phyloP scores from a whole-genome alignment of 2,329 filamentous ascomycete genomes.

The Colletotrichum plurivorum region DNA sequence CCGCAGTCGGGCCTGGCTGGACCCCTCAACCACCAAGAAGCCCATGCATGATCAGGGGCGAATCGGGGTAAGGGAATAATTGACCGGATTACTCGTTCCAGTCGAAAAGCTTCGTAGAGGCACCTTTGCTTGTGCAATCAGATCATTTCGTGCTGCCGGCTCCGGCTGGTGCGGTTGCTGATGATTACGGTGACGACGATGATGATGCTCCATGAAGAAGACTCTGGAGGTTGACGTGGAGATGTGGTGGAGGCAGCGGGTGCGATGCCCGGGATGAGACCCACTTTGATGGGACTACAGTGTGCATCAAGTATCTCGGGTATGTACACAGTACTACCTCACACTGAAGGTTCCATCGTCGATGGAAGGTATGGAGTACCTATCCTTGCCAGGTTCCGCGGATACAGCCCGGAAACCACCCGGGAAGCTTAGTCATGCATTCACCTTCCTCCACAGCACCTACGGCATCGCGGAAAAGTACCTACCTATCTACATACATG shows the following conservation, averaged over 20 bases:
- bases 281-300: not conserved
- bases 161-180: not conserved
- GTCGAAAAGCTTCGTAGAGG: not conserved
- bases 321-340: no score
- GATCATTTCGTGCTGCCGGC: not conserved
- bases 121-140: slow-evolving; percentile 2
- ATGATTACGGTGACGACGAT: not conserved
- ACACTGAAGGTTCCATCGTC: no score
- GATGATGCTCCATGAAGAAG: not conserved
- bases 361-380: no score
- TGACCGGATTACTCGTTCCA: slow-evolving; percentile 10
- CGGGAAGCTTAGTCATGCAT: slow-evolving; percentile 20
- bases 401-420: not conserved
- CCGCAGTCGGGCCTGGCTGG: slow-evolving; percentile 8
- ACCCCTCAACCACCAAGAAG: not conserved
- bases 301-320: no score
- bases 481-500: not conserved
- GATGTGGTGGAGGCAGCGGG: no score
- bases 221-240: no score
- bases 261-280: not conserved
- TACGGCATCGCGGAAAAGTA: not conserved
- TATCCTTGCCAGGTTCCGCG: no score
- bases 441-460: not conserved
- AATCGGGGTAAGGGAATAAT: not conserved
- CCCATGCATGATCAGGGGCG: slow-evolving; percentile 1